A percentile compares a stretch with the other conserved stretches of the same genome.
phyloP scores from a whole-genome alignment of 257 asterid species.

The Nicotiana noctiflora region DNA sequence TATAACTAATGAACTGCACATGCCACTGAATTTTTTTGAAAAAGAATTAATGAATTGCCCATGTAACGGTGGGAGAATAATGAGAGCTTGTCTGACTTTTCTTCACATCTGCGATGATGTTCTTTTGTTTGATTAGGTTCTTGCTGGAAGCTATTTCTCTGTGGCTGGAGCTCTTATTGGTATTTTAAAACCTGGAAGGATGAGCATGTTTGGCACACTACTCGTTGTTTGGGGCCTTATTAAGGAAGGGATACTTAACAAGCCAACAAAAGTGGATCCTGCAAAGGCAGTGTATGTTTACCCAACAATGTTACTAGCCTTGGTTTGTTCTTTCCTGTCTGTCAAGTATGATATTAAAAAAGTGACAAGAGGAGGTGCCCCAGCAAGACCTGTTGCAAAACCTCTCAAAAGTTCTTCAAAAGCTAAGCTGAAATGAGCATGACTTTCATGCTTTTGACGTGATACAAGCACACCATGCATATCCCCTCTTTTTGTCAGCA shows the following conservation, averaged over 20 bases:
- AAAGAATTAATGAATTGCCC: background rate
- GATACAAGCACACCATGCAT: background rate
- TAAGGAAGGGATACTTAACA: conserved; percentile 84
- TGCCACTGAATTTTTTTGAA: too few species aligned
- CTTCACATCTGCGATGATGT: background rate
- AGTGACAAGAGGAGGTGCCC: conserved; percentile 35
- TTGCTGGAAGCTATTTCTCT: conserved; percentile 95
- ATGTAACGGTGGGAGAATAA: background rate
- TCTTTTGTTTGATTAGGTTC: conserved; percentile 46
- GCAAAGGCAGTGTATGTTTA: conserved; percentile 62
- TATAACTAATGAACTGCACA: background rate
- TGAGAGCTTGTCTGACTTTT: background rate
- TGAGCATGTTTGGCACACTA: conserved; percentile 97
- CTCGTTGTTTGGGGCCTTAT: conserved; percentile 89
- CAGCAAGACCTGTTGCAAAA: conserved; percentile 56
- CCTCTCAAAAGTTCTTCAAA: conserved; percentile 73
- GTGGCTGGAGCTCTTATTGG: conserved; percentile 90
- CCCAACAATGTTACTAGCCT: conserved; percentile 84
- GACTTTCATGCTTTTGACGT: background rate
- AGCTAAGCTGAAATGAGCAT: conserved; percentile 62
- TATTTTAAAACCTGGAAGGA: conserved; percentile 77
- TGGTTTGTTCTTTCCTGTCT: conserved; percentile 64
- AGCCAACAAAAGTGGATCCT: conserved; percentile 59
- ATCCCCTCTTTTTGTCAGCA: background rate
- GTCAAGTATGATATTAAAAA: conserved; percentile 76